A percentile compares a stretch with the other conserved stretches of the same genome.
These are phyloP conservation scores for Lactuca sativa DNA, from an alignment of 129 eudicot genomes.

Conservation along the genomic window DNA sequence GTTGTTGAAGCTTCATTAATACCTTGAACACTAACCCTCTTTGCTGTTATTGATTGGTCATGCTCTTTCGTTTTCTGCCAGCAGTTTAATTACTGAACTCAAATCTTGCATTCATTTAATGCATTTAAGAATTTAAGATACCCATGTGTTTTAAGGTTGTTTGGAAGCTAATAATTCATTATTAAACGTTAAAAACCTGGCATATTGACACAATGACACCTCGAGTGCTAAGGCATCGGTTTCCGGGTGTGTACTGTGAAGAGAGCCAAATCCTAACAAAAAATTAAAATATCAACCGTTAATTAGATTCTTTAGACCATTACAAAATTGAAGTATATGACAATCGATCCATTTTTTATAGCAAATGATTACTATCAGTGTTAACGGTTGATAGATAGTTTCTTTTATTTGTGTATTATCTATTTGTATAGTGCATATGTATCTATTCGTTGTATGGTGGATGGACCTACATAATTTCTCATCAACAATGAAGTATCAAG, in stretches of 20 bases:
- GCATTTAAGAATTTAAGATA: not conserved
- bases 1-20: slow-evolving; percentile 45
- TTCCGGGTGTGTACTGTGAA: not conserved
- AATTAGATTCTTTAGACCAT: too few relatives aligned
- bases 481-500: too few relatives aligned
- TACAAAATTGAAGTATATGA: too few relatives aligned
- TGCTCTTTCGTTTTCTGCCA: slow-evolving; percentile 34
- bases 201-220: not conserved
- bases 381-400: not conserved
- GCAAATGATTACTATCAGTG: too few relatives aligned
- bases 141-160: slow-evolving; percentile 34
- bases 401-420: not conserved
- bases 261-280: too few relatives aligned
- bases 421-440: not conserved
- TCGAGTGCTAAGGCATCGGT: not conserved
- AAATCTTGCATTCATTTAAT: slow-evolving; percentile 15
- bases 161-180: not conserved
- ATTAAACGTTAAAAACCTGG: slow-evolving; percentile 3
- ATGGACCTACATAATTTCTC: too few relatives aligned
- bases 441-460: too few relatives aligned
- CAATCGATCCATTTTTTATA: too few relatives aligned
- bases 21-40: not conserved
- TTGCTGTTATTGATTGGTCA: slow-evolving; percentile 15
- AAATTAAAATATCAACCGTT: not conserved
- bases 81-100: slow-evolving; percentile 21